Conservation (phyloP, 495 filamentous ascomycete species). For the Aspergillus mulundensis region DNA sequence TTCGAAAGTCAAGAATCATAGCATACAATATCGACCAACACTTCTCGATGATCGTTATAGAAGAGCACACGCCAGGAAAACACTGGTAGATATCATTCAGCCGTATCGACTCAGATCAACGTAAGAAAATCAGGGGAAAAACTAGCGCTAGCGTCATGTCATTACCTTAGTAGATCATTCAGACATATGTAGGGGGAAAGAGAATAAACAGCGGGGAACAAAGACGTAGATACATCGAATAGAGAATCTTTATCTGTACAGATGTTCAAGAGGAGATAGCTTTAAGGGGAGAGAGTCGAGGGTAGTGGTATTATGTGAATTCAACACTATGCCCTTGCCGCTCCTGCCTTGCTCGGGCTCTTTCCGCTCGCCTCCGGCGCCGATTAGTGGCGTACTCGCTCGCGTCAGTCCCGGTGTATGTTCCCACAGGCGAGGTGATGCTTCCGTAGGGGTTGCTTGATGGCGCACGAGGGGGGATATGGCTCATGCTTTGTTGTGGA, state of each 20-base stretch:
- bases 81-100: slow-evolving; percentile 1
- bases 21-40: neutral
- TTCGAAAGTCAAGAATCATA: neutral
- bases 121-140: neutral
- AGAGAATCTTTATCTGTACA: slow-evolving; percentile 1
- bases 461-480: slow-evolving; percentile 34
- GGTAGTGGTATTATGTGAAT: slow-evolving; percentile 32
- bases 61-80: neutral
- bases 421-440: slow-evolving; percentile 39
- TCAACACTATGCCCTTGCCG: slow-evolving; percentile 43
- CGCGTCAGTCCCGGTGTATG: slow-evolving; percentile 48
- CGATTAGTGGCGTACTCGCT: slow-evolving; percentile 54
- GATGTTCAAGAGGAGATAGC: neutral
- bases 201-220: neutral
- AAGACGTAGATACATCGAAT: neutral
- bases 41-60: neutral
- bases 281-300: neutral
- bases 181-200: neutral
- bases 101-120: neutral
- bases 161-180: slow-evolving; percentile 7
- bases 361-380: slow-evolving; percentile 47
- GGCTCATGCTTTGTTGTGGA: slow-evolving; percentile 29
- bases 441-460: slow-evolving; percentile 43
- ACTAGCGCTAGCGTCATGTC: slow-evolving; percentile 6
- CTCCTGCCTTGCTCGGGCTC: slow-evolving; percentile 45